A percentile compares a stretch with the other conserved stretches of the same genome.
Conservation (phyloP, 2,329 filamentous ascomycete species). For the Claviceps lovelessii region DNA sequence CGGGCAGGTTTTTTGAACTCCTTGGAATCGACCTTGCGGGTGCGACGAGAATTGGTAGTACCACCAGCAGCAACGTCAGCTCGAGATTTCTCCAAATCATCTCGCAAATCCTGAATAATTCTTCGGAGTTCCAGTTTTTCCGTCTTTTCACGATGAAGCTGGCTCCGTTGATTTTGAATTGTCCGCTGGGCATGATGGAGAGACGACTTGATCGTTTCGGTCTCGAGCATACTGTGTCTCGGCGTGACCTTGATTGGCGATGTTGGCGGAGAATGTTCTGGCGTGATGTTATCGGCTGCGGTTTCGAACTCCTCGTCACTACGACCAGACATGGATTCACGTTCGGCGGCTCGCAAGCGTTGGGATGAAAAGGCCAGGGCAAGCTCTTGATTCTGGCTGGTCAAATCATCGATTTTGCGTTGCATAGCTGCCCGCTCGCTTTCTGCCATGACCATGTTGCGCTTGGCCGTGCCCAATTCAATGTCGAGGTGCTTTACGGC, state of each 20-base stretch:
- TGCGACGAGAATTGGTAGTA: constrained; percentile 40
- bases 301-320: constrained; percentile 51
- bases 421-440: constrained; percentile 65
- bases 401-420: constrained; percentile 76
- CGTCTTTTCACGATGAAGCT: constrained; percentile 93
- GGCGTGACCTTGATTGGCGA: constrained; percentile 88
- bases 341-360: constrained; percentile 51
- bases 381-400: constrained; percentile 78
- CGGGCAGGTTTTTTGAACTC: constrained; percentile 67
- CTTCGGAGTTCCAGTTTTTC: constrained; percentile 93
- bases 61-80: constrained; percentile 31
- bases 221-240: constrained; percentile 80
- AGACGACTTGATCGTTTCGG: constrained; percentile 88
- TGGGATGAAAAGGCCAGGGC: constrained; percentile 68
- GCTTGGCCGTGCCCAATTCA: constrained; percentile 70
- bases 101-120: constrained; percentile 86
- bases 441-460: constrained; percentile 65
- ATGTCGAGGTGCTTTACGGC: constrained; percentile 74
- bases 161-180: constrained; percentile 89
- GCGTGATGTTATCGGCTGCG: constrained; percentile 55
- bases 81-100: constrained; percentile 68
- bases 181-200: constrained; percentile 89
- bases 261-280: constrained; percentile 78
- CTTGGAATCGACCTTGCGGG: constrained; percentile 46
- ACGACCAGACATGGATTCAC: constrained; percentile 41